A percentile compares a stretch with the other conserved stretches of the same genome.
phyloP scores from a whole-genome alignment of 106 monocot genomes.

The Alisma plantagoaquatica region DNA sequence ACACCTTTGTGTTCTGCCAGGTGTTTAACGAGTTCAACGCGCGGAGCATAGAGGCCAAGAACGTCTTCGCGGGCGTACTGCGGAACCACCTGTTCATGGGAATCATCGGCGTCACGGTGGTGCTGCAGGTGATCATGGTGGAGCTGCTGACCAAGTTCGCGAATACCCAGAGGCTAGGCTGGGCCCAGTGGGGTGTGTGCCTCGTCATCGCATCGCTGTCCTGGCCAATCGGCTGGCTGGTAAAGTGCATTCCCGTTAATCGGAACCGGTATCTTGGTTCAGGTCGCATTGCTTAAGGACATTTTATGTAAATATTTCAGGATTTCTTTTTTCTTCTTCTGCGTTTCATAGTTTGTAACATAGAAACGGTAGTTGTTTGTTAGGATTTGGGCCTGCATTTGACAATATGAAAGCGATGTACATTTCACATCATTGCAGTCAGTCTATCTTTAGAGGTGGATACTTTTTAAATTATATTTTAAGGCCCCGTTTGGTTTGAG shows the following conservation, averaged over 20 bases:
- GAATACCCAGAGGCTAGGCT: neutral
- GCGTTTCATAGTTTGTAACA: too few relatives aligned
- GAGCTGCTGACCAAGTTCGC: neutral
- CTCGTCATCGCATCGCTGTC: neutral
- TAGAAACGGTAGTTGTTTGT: too few relatives aligned
- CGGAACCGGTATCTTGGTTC: too few relatives aligned
- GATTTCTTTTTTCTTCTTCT: too few relatives aligned
- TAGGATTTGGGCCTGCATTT: too few relatives aligned
- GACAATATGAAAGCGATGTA: too few relatives aligned
- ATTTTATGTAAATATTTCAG: too few relatives aligned
- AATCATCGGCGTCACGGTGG: neutral
- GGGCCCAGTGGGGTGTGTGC: neutral
- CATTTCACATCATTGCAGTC: too few relatives aligned
- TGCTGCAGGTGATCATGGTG: neutral
- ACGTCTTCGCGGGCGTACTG: neutral
- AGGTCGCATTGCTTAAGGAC: too few relatives aligned
- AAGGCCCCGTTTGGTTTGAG: too few relatives aligned
- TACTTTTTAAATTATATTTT: too few relatives aligned
- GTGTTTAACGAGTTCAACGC: conserved; percentile 1
- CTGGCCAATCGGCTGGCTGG: neutral
- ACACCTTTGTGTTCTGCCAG: neutral
- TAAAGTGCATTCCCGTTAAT: neutral
- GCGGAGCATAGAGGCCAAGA: neutral
- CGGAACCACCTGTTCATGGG: neutral
- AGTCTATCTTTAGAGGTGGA: too few relatives aligned